Conservation (phyloP, 2,329 filamentous ascomycete genomes). For the Huntiella omanensis region DNA sequence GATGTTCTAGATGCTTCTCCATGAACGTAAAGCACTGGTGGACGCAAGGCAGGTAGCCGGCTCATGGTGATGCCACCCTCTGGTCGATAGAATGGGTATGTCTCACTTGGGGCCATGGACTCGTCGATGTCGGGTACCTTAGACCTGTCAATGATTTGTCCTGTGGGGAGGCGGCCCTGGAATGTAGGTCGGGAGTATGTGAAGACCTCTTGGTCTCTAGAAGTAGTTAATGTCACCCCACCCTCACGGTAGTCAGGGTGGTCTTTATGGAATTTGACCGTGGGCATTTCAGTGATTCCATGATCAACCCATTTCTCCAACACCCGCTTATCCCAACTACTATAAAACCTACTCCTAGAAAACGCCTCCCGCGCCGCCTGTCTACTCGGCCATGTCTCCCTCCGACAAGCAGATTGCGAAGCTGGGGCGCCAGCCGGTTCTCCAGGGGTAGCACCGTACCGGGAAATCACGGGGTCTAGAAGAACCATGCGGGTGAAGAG, state of each 20-base stretch:
- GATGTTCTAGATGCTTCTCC: slow-evolving; percentile 42
- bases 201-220: slow-evolving; percentile 70
- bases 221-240: slow-evolving; percentile 56
- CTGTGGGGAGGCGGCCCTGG: slow-evolving; percentile 22
- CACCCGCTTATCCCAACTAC: slow-evolving; percentile 59
- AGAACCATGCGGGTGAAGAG: slow-evolving; percentile 58
- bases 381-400: slow-evolving; percentile 68
- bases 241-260: not conserved
- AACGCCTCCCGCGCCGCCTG: slow-evolving; percentile 49
- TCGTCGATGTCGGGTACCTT: slow-evolving; percentile 27
- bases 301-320: slow-evolving; percentile 53
- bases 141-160: slow-evolving; percentile 22
- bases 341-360: slow-evolving; percentile 49
- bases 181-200: slow-evolving; percentile 50
- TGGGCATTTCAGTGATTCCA: slow-evolving; percentile 48
- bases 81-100: slow-evolving; percentile 43
- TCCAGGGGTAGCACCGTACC: slow-evolving; percentile 18
- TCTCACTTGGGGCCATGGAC: slow-evolving; percentile 17
- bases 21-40: slow-evolving; percentile 51
- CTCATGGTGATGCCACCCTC: slow-evolving; percentile 39
- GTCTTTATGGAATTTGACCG: slow-evolving; percentile 14
- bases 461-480: slow-evolving; percentile 65
- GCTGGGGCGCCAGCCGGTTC: slow-evolving; percentile 21
- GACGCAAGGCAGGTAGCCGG: slow-evolving; percentile 40
- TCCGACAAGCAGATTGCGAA: slow-evolving; percentile 47